phyloP scores from a whole-genome alignment of 2,329 filamentous ascomycete species.

The Alternaria panax region DNA sequence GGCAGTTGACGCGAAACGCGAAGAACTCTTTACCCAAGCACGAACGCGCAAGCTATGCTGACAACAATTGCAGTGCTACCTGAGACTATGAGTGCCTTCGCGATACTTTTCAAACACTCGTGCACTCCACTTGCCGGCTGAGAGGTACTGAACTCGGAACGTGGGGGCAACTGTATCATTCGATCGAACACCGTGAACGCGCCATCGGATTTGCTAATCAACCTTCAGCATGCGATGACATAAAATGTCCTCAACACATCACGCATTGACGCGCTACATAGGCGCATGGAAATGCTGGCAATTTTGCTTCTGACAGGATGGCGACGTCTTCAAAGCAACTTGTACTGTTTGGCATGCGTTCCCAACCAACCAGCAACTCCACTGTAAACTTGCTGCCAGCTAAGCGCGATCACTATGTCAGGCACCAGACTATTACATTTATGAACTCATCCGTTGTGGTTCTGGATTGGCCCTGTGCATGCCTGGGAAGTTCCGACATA shows the following conservation, averaged over 20 bases:
- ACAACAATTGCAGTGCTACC: background rate
- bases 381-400: background rate
- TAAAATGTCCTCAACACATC: background rate
- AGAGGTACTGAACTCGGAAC: background rate
- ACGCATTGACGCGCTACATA: background rate
- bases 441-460: background rate
- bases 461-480: background rate
- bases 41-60: background rate
- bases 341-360: background rate
- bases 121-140: background rate
- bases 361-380: background rate
- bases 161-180: background rate
- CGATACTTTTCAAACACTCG: background rate
- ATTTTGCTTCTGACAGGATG: background rate
- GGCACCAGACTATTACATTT: background rate
- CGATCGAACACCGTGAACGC: background rate
- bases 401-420: background rate
- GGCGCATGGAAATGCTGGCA: background rate
- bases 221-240: background rate
- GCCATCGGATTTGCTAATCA: background rate
- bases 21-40: background rate
- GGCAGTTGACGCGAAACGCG: conserved; percentile 1
- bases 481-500: conserved; percentile 5
- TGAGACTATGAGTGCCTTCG: background rate
- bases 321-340: background rate